Conservation (phyloP, 441 rosid species). For the Populus hybrid region DNA sequence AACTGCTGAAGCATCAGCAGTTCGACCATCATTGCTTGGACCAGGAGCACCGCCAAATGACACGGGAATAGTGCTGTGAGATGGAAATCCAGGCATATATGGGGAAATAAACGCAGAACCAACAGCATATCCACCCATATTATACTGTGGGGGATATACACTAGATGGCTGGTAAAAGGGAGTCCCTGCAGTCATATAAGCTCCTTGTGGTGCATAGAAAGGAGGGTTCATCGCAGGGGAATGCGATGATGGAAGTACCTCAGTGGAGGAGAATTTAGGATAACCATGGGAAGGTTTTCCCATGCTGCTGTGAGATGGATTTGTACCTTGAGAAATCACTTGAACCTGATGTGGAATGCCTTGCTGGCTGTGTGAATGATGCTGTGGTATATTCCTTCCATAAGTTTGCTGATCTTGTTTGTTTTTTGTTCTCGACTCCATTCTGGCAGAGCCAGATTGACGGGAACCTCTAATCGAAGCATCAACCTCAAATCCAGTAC, state of each 20-base stretch:
- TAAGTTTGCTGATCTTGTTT: slow-evolving; percentile 59
- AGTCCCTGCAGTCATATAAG: slow-evolving; percentile 37
- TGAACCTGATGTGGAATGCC: slow-evolving; percentile 43
- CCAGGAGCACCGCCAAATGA: slow-evolving; percentile 34
- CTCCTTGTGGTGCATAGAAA: slow-evolving; percentile 36
- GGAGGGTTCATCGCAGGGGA: slow-evolving; percentile 52
- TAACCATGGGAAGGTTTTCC: slow-evolving; percentile 33
- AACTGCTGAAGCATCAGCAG: slow-evolving; percentile 33
- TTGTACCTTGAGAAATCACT: slow-evolving; percentile 34
- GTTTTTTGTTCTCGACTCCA: slow-evolving; percentile 40
- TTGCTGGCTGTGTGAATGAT: slow-evolving; percentile 41
- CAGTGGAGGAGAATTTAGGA: slow-evolving; percentile 36
- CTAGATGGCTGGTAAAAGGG: slow-evolving; percentile 42
- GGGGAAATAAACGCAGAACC: slow-evolving; percentile 39
- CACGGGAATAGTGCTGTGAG: slow-evolving; percentile 41
- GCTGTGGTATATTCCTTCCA: slow-evolving; percentile 45
- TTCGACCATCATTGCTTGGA: slow-evolving; percentile 38
- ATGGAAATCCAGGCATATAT: slow-evolving; percentile 44
- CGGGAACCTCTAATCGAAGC: slow-evolving; percentile 31
- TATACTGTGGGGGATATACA: slow-evolving; percentile 48
- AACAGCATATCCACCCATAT: slow-evolving; percentile 42
- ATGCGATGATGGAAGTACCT: slow-evolving; percentile 37
- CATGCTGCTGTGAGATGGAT: slow-evolving; percentile 28
- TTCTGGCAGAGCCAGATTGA: slow-evolving; percentile 38
- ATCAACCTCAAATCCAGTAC: slow-evolving; percentile 36